Conservation (phyloP, 441 rosid species). For the Arabidopsis hybrid region DNA sequence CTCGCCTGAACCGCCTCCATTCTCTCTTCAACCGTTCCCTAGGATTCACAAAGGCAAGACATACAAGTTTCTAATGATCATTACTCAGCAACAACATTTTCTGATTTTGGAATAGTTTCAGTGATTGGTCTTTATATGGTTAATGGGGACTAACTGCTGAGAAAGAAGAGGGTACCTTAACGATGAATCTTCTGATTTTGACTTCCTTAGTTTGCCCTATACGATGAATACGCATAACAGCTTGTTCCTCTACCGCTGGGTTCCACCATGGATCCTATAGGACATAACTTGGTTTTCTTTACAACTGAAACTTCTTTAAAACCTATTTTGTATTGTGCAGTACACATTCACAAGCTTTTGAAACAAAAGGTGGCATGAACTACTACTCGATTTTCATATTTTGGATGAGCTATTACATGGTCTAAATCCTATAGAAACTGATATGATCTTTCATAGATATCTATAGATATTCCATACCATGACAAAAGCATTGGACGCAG, state of each 20-base stretch:
- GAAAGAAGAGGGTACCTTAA: slow-evolving; percentile 66
- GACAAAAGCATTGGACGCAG: slow-evolving; percentile 96
- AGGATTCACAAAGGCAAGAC: slow-evolving; percentile 32
- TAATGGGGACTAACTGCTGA: not conserved
- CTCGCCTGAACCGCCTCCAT: slow-evolving; percentile 98
- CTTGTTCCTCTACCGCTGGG: slow-evolving; percentile 99
- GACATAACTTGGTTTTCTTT: slow-evolving; percentile 29
- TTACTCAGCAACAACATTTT: not conserved
- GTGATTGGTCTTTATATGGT: not conserved
- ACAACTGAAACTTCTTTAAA: slow-evolving; percentile 24
- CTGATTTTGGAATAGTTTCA: slow-evolving; percentile 6
- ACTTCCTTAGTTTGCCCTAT: slow-evolving; percentile 92
- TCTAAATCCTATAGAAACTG: slow-evolving; percentile 9
- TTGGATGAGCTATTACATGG: slow-evolving; percentile 15
- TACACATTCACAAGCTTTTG: slow-evolving; percentile 3
- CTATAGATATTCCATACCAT: slow-evolving; percentile 59
- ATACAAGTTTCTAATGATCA: slow-evolving; percentile 24
- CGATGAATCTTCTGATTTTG: slow-evolving; percentile 84
- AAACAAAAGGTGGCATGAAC: slow-evolving; percentile 9
- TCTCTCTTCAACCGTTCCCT: slow-evolving; percentile 97
- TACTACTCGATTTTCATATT: slow-evolving; percentile 12
- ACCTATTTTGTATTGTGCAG: slow-evolving; percentile 25
- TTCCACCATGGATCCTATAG: slow-evolving; percentile 99
- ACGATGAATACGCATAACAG: slow-evolving; percentile 99
- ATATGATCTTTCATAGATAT: slow-evolving; percentile 22